Percentiles rank a stretch among this genome's conserved stretches.
Conservation (phyloP, 371 early-diverging fungal genomes). For the Mortierella sp. region DNA sequence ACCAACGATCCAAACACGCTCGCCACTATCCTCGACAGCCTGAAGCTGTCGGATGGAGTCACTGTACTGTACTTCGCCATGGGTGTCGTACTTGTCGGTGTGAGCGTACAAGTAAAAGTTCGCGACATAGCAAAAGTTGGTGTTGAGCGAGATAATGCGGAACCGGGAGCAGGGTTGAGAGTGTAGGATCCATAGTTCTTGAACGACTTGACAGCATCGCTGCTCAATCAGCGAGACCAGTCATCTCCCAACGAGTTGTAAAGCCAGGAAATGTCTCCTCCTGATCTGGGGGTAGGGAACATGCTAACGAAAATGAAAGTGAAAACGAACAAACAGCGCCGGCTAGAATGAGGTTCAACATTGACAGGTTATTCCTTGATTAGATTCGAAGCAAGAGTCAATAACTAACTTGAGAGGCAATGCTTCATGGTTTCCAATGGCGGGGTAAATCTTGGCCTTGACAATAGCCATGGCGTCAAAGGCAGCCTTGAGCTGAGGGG, state of each 20-base stretch:
- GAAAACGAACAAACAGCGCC: neutral
- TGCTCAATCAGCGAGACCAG: constrained; percentile 69
- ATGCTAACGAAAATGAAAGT: constrained; percentile 22
- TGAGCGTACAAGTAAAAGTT: constrained; percentile 61
- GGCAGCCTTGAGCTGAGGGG: constrained; percentile 58
- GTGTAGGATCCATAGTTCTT: constrained; percentile 66
- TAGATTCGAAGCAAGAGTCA: neutral
- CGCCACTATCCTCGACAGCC: constrained; percentile 66
- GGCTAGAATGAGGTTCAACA: neutral
- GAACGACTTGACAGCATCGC: constrained; percentile 46
- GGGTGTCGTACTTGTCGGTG: constrained; percentile 61
- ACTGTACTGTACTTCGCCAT: constrained; percentile 63
- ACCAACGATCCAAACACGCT: constrained; percentile 72
- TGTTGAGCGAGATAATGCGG: constrained; percentile 71
- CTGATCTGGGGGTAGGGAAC: constrained; percentile 63
- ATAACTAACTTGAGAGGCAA: constrained; percentile 44
- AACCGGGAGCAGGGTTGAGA: constrained; percentile 61
- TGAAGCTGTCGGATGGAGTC: constrained; percentile 66
- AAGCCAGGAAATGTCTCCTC: constrained; percentile 62
- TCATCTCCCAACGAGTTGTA: constrained; percentile 62
- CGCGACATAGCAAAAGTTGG: constrained; percentile 72
- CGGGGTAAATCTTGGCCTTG: constrained; percentile 64
- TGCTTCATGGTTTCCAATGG: constrained; percentile 71
- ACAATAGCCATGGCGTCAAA: constrained; percentile 58
- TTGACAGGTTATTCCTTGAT: neutral